phyloP scores from a whole-genome alignment of 73 alveolate species.

The Tetrahymena thermophila region DNA sequence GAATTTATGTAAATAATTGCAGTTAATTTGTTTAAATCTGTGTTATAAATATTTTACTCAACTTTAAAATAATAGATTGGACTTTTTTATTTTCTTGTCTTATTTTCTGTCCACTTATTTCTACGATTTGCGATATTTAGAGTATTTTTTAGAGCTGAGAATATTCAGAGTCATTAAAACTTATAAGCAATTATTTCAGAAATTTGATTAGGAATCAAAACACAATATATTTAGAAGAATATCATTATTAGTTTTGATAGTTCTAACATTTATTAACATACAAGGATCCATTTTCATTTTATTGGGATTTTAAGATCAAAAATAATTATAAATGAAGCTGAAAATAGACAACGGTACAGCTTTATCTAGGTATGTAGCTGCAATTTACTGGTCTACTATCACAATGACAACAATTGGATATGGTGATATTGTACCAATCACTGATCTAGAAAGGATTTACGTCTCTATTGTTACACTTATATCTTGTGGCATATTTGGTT shows the following conservation, averaged over 20 bases:
- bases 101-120: not conserved
- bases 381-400: constrained; percentile 70
- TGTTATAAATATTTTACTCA: too few relatives aligned
- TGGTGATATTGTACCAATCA: constrained; percentile 73
- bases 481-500: constrained; percentile 39
- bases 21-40: too few relatives aligned
- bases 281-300: not conserved
- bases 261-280: not conserved
- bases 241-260: not conserved
- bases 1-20: not conserved
- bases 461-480: constrained; percentile 36
- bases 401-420: constrained; percentile 76
- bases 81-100: not conserved
- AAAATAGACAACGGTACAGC: not conserved
- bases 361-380: constrained; percentile 26
- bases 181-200: not conserved
- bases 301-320: not conserved
- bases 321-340: not conserved
- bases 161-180: not conserved
- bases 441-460: constrained; percentile 61
- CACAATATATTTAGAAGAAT: not conserved
- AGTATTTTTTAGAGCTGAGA: not conserved
- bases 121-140: not conserved
- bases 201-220: not conserved
- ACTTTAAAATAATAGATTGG: not conserved